Percentiles rank a stretch among this genome's conserved stretches.
phyloP scores from a whole-genome alignment of 2,329 filamentous ascomycete species.

The Cladobotryum protrusum region DNA sequence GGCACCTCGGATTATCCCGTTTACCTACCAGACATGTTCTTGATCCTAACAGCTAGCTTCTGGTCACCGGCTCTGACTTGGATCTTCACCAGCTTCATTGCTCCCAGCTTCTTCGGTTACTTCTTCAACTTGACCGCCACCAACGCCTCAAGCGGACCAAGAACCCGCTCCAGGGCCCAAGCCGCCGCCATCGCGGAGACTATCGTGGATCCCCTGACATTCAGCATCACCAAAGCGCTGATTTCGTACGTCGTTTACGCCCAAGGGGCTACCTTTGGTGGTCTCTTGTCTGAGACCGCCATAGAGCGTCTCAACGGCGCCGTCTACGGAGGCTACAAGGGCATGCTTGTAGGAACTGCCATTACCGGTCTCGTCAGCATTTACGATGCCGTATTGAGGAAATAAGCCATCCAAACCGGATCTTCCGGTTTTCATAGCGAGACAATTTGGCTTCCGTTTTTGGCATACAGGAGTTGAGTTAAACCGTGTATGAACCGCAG shows the following conservation, averaged over 20 bases:
- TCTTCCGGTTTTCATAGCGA: background rate
- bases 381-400: constrained; percentile 72
- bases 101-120: constrained; percentile 71
- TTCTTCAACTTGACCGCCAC: constrained; percentile 79
- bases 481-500: too few relatives aligned
- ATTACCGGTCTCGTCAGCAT: constrained; percentile 64
- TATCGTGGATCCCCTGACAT: constrained; percentile 76
- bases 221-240: constrained; percentile 82
- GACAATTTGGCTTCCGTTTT: background rate
- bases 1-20: constrained; percentile 55
- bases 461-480: too few relatives aligned
- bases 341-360: constrained; percentile 60
- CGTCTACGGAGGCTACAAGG: constrained; percentile 65
- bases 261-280: constrained; percentile 56
- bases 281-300: constrained; percentile 52
- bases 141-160: constrained; percentile 32
- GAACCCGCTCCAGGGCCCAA: constrained; percentile 36
- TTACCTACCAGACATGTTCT: constrained; percentile 72
- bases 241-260: constrained; percentile 75
- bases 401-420: constrained; percentile 32
- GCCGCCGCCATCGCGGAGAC: constrained; percentile 38
- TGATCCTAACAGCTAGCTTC: constrained; percentile 68
- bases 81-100: constrained; percentile 61
- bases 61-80: constrained; percentile 79
- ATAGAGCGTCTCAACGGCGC: constrained; percentile 59